Conservation (phyloP, 2,329 filamentous ascomycete species). For the Pseudogymnoascus sp. region DNA sequence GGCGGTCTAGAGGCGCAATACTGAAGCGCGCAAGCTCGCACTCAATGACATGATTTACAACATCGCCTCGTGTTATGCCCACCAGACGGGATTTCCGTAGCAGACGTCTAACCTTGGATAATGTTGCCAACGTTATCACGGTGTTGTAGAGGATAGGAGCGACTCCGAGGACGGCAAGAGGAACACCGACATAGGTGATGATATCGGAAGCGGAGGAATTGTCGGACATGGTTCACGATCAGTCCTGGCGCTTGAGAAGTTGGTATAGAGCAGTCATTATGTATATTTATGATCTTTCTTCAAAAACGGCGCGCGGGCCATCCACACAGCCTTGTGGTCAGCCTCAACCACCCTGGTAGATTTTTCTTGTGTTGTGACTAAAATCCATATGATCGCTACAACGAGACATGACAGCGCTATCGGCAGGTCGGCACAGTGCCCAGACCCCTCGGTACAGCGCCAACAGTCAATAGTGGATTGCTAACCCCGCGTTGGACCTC, state of each 20-base stretch:
- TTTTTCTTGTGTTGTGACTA: background rate
- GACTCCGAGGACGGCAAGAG: conserved; percentile 50
- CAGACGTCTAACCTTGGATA: conserved; percentile 52
- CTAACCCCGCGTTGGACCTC: background rate
- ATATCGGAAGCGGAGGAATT: conserved; percentile 36
- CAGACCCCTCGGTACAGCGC: background rate
- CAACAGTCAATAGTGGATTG: background rate
- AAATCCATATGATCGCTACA: background rate
- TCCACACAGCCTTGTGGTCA: background rate
- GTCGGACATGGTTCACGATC: background rate
- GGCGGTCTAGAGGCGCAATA: conserved; percentile 51
- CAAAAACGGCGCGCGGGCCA: background rate
- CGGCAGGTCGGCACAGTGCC: background rate
- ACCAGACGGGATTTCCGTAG: conserved; percentile 48
- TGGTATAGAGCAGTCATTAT: background rate
- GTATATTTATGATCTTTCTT: background rate
- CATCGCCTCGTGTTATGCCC: conserved; percentile 52
- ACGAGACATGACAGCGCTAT: background rate
- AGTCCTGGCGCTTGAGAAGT: background rate
- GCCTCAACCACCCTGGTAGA: conserved; percentile 5
- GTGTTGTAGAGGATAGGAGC: conserved; percentile 61
- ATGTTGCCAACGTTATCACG: conserved; percentile 48
- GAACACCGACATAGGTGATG: conserved; percentile 49
- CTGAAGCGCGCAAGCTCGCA: conserved; percentile 58
- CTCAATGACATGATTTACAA: conserved; percentile 58